Percentiles rank a stretch among this genome's conserved stretches.
Conservation (phyloP, 2,329 filamentous ascomycete genomes). For the Penicillium italicum region DNA sequence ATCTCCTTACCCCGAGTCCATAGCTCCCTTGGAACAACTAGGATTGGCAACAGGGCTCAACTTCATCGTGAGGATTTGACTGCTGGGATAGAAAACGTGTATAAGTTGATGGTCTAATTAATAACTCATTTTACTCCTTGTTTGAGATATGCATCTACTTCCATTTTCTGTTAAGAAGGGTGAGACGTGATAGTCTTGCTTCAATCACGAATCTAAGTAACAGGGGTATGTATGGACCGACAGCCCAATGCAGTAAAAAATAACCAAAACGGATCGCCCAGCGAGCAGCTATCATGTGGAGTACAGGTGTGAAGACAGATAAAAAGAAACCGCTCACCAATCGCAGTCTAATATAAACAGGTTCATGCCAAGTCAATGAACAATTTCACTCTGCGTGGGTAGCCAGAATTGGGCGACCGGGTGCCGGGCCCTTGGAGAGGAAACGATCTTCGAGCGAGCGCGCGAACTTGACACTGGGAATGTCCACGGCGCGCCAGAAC, state of each 20-base stretch:
- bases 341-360: not conserved
- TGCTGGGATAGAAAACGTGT: not conserved
- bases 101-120: too few relatives aligned
- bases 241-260: not conserved
- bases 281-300: conserved; percentile 6
- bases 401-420: conserved; percentile 6
- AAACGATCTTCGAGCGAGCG: conserved; percentile 47
- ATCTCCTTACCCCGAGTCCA: too few relatives aligned
- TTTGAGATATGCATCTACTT: not conserved
- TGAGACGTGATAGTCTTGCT: not conserved
- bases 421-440: conserved; percentile 20
- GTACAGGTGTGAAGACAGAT: not conserved
- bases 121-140: not conserved
- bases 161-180: not conserved
- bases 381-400: conserved; percentile 6
- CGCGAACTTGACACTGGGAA: conserved; percentile 49
- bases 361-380: not conserved
- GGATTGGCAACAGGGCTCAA: not conserved
- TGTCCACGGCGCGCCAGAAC: conserved; percentile 57
- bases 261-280: conserved; percentile 6
- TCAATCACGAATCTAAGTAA: not conserved
- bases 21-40: not conserved
- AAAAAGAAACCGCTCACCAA: not conserved
- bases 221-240: not conserved
- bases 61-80: not conserved